A percentile compares a stretch with the other conserved stretches of the same genome.
phyloP scores from a whole-genome alignment of 2,329 filamentous ascomycete genomes.

The Chaetomium sp. region DNA sequence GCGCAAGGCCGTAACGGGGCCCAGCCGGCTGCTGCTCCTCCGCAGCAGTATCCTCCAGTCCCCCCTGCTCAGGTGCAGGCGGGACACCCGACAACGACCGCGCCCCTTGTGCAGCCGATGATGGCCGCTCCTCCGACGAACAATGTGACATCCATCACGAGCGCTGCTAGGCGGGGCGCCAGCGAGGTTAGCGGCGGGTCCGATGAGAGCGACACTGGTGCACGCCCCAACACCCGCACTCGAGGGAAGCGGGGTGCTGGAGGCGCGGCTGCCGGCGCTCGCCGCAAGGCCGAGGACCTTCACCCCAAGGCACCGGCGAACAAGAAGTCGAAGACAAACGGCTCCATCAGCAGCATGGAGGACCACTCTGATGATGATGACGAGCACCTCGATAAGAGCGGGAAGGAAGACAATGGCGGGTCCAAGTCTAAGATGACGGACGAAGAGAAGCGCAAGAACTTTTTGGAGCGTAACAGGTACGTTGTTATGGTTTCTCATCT shows the following conservation, averaged over 20 bases:
- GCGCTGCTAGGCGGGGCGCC: constrained; percentile 27
- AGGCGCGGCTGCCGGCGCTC: constrained; percentile 47
- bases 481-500: constrained; percentile 25
- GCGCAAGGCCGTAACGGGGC: constrained; percentile 61
- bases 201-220: constrained; percentile 59
- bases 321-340: constrained; percentile 66
- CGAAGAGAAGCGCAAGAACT: constrained; percentile 97
- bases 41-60: constrained; percentile 37
- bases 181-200: constrained; percentile 54
- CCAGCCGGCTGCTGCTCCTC: constrained; percentile 39
- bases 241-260: constrained; percentile 62
- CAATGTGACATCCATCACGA: constrained; percentile 36
- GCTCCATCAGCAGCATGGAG: constrained; percentile 22
- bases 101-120: constrained; percentile 27
- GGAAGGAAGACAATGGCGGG: constrained; percentile 47
- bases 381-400: constrained; percentile 42
- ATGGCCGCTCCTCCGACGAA: constrained; percentile 50
- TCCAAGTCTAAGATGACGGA: constrained; percentile 82
- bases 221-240: constrained; percentile 57
- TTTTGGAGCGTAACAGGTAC: constrained; percentile 91
- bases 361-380: constrained; percentile 30
- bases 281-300: constrained; percentile 70
- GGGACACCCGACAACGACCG: constrained; percentile 37
- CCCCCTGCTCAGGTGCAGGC: constrained; percentile 42
- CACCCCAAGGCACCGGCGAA: constrained; percentile 53